Evolutionary conservation across 139 green algal genomes (phyloP).

Genomic region (Yamagishiella unicocca): DNA sequence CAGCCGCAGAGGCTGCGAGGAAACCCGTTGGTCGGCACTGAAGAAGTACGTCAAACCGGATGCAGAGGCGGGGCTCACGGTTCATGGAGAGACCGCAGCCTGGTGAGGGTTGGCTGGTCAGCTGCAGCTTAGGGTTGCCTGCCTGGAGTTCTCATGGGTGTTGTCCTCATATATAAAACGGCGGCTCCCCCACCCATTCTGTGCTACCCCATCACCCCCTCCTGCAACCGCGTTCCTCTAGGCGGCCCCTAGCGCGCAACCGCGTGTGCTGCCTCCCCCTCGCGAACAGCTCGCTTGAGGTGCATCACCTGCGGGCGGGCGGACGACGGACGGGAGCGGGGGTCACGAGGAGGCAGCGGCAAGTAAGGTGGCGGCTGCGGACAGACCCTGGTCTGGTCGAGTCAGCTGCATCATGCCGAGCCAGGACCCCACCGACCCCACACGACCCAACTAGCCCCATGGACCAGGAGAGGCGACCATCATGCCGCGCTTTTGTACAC

Average conservation of each 20-base stretch:
- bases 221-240: background rate
- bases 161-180: background rate
- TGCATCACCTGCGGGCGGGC: constrained; percentile 25
- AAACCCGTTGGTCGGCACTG: too few relatives aligned
- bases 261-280: constrained; percentile 19
- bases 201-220: background rate
- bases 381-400: too few relatives aligned
- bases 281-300: constrained; percentile 31
- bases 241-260: background rate
- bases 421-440: background rate
- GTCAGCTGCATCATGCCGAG: background rate
- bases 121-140: background rate
- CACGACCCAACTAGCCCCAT: background rate
- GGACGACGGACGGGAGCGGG: background rate
- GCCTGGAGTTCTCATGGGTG: background rate
- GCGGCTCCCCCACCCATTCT: background rate
- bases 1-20: too few relatives aligned
- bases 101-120: background rate
- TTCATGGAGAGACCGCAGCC: background rate
- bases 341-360: background rate
- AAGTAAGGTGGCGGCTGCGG: background rate
- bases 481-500: too few relatives aligned
- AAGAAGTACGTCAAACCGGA: too few relatives aligned
- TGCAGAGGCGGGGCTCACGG: too few relatives aligned
- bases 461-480: background rate